Evolutionary conservation across 768 basidiomycete genomes (phyloP).

Genomic region (Royoungia palumana): DNA sequence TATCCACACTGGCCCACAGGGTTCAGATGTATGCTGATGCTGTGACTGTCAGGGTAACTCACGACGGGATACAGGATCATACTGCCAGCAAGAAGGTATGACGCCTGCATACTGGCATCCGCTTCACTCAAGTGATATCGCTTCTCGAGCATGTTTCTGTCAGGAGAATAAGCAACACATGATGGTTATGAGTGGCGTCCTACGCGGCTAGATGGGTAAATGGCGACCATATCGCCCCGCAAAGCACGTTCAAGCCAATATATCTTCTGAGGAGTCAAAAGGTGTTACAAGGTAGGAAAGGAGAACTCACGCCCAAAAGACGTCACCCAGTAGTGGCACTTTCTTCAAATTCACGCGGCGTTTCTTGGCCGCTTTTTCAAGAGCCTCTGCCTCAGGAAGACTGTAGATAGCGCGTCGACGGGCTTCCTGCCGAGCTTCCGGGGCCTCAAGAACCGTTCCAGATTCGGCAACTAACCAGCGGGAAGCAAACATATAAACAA

Average conservation of each 20-base stretch:
- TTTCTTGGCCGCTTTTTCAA: conserved; percentile 65
- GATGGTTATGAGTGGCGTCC: conserved; percentile 5
- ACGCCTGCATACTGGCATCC: conserved; percentile 60
- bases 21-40: neutral
- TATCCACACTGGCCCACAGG: conserved; percentile 51
- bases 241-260: conserved; percentile 70
- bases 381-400: conserved; percentile 56
- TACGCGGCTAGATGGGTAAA: conserved; percentile 76
- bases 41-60: conserved; percentile 23
- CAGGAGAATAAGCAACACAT: conserved; percentile 1
- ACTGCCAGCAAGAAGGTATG: conserved; percentile 68
- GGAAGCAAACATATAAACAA: conserved; percentile 61
- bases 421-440: conserved; percentile 58
- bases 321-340: conserved; percentile 65
- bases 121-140: conserved; percentile 61
- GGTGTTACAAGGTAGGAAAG: neutral
- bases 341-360: conserved; percentile 57
- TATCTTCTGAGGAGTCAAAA: conserved; percentile 43
- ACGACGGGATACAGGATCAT: conserved; percentile 70
- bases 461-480: conserved; percentile 61
- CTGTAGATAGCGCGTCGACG: conserved; percentile 41
- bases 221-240: conserved; percentile 74
- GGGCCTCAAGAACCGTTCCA: conserved; percentile 61
- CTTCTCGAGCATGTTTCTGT: conserved; percentile 68
- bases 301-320: conserved; percentile 68